Percentiles rank a stretch among this genome's conserved stretches.
phyloP scores from a whole-genome alignment of 441 rosid species.

The Capsella rubella region DNA sequence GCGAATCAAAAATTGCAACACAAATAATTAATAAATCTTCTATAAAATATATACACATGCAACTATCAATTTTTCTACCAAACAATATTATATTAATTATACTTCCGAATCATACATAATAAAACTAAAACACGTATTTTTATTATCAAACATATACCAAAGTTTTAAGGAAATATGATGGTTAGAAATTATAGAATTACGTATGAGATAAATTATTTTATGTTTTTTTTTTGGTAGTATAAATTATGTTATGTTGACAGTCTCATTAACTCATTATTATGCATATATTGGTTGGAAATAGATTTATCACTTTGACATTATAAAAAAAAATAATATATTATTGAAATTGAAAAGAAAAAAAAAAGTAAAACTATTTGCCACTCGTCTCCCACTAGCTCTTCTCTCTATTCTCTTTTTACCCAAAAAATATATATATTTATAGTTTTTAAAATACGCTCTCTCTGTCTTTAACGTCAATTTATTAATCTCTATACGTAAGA shows the following conservation, averaged over 20 bases:
- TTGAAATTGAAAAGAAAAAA: conserved; percentile 22
- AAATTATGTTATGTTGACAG: not conserved
- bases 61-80: conserved; percentile 17
- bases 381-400: conserved; percentile 46
- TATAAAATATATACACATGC: conserved; percentile 19
- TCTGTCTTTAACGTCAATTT: conserved; percentile 24
- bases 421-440: not conserved
- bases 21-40: not conserved
- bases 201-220: too few species aligned
- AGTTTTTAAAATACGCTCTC: conserved; percentile 8
- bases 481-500: not conserved
- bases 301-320: not conserved
- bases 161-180: not conserved
- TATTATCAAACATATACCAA: not conserved
- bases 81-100: not conserved
- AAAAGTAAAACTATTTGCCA: conserved; percentile 42
- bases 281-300: not conserved
- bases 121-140: not conserved
- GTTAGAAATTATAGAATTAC: not conserved
- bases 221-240: too few species aligned
- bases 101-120: too few species aligned
- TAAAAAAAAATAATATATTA: not conserved
- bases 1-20: conserved; percentile 16
- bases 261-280: not conserved
- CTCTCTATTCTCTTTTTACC: conserved; percentile 16